Evolutionary conservation across 1,139 yeast genomes (phyloP), one percentile per base, ranked within the genome.

Genomic region (Yamadazyma diddensiae): DNA sequence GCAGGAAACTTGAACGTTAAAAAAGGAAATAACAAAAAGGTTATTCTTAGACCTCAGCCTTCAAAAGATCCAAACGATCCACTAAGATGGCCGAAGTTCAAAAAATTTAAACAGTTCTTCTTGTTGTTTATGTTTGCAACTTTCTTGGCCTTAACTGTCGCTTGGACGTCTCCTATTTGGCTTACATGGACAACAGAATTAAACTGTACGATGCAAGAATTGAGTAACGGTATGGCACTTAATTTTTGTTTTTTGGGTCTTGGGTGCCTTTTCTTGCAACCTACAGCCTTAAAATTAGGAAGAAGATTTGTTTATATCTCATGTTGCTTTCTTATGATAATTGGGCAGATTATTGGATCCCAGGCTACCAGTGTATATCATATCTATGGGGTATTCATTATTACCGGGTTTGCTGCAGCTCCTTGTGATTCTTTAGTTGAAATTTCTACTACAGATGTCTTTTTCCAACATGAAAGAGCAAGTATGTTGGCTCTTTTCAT

Each of bases 371-470:
- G 38, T 22, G 50, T 67, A 13, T 38, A 46, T 7, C 43, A 43
- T 22, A 36, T 67, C 23, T 62, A 59, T 38, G 69, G 55, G 1
- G 52, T 53, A 13, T 59, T 58, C 34, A 48, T 62, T 10, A 44
- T 70, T 29, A 41, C 53, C 3, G 75, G 77, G 6, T 55, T 68
- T 41, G 66, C 72, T 3, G 74, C 72, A 18, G 73, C 76, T 21
- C 77, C 77, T 2, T 65, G 67, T 32, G 76, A 70, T 40, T 64
- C 75, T 1, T 53, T 72, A 39, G 73, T 70, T 17, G 74, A 70
- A 42, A 68, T 72, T 12, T 62, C 72, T 1, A 62, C 70, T 7
- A 64, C 71, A 2, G 77, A 71, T 45, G 62, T 71, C 6, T 71
- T 65, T 41, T 72, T 68, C 44, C 62, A 64, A 38, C 77, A 71